Evolutionary conservation across 2,329 filamentous ascomycete species (phyloP).

Genomic region (Apiospora koreana): DNA sequence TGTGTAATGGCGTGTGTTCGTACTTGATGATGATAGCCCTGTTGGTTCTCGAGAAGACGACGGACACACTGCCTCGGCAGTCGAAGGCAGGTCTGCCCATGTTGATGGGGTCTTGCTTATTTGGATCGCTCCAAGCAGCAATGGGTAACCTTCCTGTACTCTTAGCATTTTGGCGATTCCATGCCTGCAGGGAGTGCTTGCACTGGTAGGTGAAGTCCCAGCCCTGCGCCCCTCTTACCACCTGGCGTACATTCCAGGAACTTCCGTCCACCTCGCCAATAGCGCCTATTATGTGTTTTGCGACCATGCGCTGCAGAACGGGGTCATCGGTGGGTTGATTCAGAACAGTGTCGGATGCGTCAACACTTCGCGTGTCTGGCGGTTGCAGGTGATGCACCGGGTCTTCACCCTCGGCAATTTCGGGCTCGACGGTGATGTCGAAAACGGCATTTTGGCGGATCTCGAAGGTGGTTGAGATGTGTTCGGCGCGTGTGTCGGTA

Average conservation of each 20-base stretch:
- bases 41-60: constrained; percentile 50
- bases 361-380: constrained; percentile 39
- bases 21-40: constrained; percentile 54
- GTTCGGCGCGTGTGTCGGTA: constrained; percentile 50
- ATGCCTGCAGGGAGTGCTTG: constrained; percentile 52
- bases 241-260: constrained; percentile 47
- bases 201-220: constrained; percentile 58
- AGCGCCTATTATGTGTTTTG: constrained; percentile 47
- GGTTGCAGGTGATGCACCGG: constrained; percentile 28
- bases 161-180: constrained; percentile 50
- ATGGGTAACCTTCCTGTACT: constrained; percentile 41
- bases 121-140: constrained; percentile 50
- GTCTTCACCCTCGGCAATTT: constrained; percentile 37
- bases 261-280: constrained; percentile 49
- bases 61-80: constrained; percentile 52
- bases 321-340: constrained; percentile 52
- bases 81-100: constrained; percentile 58
- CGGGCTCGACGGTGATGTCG: constrained; percentile 38
- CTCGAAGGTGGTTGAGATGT: constrained; percentile 48
- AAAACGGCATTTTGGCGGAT: constrained; percentile 47
- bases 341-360: constrained; percentile 46
- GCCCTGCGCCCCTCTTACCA: constrained; percentile 46
- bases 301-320: constrained; percentile 48
- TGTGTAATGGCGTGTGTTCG: constrained; percentile 58
- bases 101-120: constrained; percentile 45